Conservation (phyloP, 768 basidiomycete genomes). For the Mycena vulgaris region DNA sequence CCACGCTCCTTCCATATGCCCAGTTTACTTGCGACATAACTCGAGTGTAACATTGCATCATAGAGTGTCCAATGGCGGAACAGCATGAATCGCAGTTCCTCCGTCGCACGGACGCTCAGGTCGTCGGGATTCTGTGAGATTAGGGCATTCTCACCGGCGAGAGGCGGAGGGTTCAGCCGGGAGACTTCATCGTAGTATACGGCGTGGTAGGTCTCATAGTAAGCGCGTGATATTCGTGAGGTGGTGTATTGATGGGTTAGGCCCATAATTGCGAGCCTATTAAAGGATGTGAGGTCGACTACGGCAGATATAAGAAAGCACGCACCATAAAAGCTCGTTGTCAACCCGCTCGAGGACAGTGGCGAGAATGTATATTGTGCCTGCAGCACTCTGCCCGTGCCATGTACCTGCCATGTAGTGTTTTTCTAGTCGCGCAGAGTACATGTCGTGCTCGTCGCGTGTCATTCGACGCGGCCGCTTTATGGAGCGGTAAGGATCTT, state of each 20-base stretch:
- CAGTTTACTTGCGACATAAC: constrained; percentile 94
- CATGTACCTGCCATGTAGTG: constrained; percentile 91
- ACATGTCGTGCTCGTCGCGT: constrained; percentile 76
- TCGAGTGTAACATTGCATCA: constrained; percentile 98
- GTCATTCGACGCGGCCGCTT: constrained; percentile 73
- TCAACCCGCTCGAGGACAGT: constrained; percentile 93
- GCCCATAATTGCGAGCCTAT: constrained; percentile 93
- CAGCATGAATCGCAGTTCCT: constrained; percentile 94
- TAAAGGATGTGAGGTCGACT: not conserved
- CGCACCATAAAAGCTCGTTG: constrained; percentile 92
- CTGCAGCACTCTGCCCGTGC: constrained; percentile 91
- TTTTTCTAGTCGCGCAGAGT: constrained; percentile 78
- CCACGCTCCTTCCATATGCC: constrained; percentile 98
- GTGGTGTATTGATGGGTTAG: constrained; percentile 94
- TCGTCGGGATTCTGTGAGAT: constrained; percentile 86
- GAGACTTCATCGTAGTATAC: constrained; percentile 94
- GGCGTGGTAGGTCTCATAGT: constrained; percentile 86
- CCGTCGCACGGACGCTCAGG: constrained; percentile 82
- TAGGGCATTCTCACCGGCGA: constrained; percentile 57
- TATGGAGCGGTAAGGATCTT: constrained; percentile 25
- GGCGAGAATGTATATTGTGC: constrained; percentile 91
- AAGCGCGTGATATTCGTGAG: constrained; percentile 88
- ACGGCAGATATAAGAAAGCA: not conserved
- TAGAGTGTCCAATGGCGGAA: constrained; percentile 99
- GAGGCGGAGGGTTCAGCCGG: constrained; percentile 83